phyloP scores from a whole-genome alignment of 2,329 filamentous ascomycete species.

The Penicillium sp. region DNA sequence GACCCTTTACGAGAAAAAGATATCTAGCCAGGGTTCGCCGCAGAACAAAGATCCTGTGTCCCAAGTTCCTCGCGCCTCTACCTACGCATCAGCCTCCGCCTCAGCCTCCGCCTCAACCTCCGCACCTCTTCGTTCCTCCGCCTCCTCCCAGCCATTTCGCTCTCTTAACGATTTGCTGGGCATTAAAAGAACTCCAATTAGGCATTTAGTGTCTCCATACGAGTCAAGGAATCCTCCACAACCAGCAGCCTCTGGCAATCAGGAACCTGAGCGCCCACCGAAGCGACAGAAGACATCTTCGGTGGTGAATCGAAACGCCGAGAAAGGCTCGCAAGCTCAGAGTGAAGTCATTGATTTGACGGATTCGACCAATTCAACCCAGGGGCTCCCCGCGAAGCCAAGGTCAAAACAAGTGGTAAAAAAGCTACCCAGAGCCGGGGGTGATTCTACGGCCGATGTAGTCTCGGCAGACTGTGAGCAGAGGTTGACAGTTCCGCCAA shows the following conservation, averaged over 20 bases:
- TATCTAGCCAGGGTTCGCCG: slow-evolving; percentile 37
- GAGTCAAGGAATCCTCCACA: slow-evolving; percentile 44
- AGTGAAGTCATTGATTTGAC: slow-evolving; percentile 28
- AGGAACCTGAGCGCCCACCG: slow-evolving; percentile 29
- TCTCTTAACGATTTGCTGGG: slow-evolving; percentile 65
- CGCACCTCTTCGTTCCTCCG: slow-evolving; percentile 24
- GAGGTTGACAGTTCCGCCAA: neutral
- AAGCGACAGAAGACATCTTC: slow-evolving; percentile 37
- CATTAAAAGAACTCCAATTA: slow-evolving; percentile 62
- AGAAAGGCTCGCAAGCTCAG: slow-evolving; percentile 6
- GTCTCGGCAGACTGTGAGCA: neutral
- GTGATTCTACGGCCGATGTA: neutral
- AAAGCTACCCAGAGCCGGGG: neutral
- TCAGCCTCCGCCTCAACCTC: slow-evolving; percentile 11
- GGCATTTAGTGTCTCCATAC: slow-evolving; percentile 67
- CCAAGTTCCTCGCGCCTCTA: slow-evolving; percentile 45
- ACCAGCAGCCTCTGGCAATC: slow-evolving; percentile 8
- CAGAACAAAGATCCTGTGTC: slow-evolving; percentile 35
- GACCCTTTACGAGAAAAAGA: slow-evolving; percentile 70
- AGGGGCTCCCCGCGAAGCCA: neutral
- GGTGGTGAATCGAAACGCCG: slow-evolving; percentile 12
- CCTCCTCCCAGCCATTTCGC: slow-evolving; percentile 50
- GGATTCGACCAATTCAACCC: slow-evolving; percentile 13
- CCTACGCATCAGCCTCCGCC: neutral
- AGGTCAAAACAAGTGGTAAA: neutral